phyloP scores from a whole-genome alignment of 2,329 filamentous ascomycete genomes.

The Alternaria triticimaculans region DNA sequence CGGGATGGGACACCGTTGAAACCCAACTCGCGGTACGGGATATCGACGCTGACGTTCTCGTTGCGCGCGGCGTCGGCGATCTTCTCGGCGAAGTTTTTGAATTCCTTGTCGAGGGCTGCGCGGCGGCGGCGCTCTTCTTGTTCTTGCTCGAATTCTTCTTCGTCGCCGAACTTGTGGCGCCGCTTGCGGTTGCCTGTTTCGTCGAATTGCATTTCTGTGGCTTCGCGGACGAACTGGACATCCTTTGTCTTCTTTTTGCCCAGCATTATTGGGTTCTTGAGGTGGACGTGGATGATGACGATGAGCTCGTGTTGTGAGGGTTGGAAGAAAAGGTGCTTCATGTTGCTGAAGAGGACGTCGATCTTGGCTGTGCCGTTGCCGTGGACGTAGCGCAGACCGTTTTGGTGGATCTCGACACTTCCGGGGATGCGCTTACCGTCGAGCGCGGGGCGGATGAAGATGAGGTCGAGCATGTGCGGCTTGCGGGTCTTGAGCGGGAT shows the following conservation, averaged over 20 bases:
- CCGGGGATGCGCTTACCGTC: conserved; percentile 97
- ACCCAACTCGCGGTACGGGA: conserved; percentile 93
- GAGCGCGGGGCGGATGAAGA: conserved; percentile 93
- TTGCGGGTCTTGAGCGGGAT: conserved; percentile 93
- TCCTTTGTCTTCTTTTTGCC: conserved; percentile 99
- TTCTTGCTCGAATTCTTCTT: conserved; percentile 98
- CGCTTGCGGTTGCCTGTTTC: conserved; percentile 98
- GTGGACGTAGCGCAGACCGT: conserved; percentile 92
- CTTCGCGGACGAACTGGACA: conserved; percentile 97
- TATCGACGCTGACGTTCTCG: conserved; percentile 90
- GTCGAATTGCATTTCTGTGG: conserved; percentile 97
- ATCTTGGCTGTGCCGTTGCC: conserved; percentile 80
- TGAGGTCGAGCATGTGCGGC: conserved; percentile 87
- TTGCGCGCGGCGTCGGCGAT: conserved; percentile 94
- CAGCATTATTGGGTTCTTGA: conserved; percentile 97
- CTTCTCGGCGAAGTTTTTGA: conserved; percentile 96
- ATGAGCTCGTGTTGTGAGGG: conserved; percentile 95
- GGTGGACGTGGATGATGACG: conserved; percentile 96
- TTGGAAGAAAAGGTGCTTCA: conserved; percentile 98
- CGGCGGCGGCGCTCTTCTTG: conserved; percentile 93
- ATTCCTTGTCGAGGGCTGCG: conserved; percentile 91
- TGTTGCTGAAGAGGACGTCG: conserved; percentile 96
- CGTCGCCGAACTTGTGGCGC: conserved; percentile 96
- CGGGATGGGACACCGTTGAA: conserved; percentile 97
- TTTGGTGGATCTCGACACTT: conserved; percentile 96